A percentile compares a stretch with the other conserved stretches of the same genome.
These are phyloP conservation scores for Blumeria hordei DNA, from an alignment of 2,329 filamentous ascomycete genomes.

Conservation along the genomic window DNA sequence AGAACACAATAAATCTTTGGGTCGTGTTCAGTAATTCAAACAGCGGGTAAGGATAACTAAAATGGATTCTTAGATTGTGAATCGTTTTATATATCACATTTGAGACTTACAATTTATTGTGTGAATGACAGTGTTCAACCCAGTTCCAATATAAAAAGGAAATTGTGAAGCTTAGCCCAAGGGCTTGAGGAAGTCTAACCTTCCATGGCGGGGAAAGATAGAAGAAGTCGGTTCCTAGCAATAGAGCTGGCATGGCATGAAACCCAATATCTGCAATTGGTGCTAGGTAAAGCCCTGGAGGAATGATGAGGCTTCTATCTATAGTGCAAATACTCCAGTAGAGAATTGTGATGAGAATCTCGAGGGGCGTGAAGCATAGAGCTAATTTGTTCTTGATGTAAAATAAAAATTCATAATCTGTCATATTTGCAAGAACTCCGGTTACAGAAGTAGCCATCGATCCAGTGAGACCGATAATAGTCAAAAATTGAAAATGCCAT, in stretches of 20 bases:
- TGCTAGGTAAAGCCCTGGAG: conserved; percentile 29
- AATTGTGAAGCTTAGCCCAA: conserved; percentile 30
- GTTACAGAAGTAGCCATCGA: conserved; percentile 34
- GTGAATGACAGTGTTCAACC: conserved; percentile 46
- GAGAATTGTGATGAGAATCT: conserved; percentile 43
- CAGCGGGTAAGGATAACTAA: conserved; percentile 71
- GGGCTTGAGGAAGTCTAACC: conserved; percentile 31
- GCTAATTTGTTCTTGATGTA: conserved; percentile 40
- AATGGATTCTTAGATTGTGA: conserved; percentile 3
- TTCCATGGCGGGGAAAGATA: conserved; percentile 53
- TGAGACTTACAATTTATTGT: conserved; percentile 35
- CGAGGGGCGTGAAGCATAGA: conserved; percentile 41
- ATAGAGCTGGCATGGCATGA: conserved; percentile 38
- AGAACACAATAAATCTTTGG: conserved; percentile 46
- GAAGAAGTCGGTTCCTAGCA: conserved; percentile 39
- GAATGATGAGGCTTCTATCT: conserved; percentile 25
- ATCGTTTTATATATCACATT: background rate
- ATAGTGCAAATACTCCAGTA: conserved; percentile 46
- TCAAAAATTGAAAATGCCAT: conserved; percentile 29
- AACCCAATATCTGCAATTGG: conserved; percentile 36
- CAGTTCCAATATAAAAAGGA: conserved; percentile 53
- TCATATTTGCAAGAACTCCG: conserved; percentile 40
- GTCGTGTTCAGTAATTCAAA: conserved; percentile 42
- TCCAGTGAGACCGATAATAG: conserved; percentile 43
- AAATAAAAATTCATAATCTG: conserved; percentile 32